Percentiles rank a stretch among this genome's conserved stretches.
phyloP scores from a whole-genome alignment of 2,329 filamentous ascomycete species.

The Claviceps digitariae region DNA sequence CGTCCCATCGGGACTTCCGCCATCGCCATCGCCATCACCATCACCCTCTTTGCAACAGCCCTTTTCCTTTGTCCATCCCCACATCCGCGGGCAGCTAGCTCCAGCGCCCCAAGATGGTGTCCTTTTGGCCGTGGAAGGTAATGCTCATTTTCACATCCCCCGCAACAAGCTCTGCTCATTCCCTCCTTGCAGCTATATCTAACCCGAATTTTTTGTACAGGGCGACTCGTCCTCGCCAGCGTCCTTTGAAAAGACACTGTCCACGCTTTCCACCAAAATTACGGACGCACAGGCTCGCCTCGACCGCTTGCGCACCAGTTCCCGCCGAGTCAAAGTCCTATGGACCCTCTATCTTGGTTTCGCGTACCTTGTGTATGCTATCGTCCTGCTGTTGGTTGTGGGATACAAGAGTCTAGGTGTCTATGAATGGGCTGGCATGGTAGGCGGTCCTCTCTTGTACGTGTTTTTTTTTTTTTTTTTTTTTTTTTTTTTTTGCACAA shows the following conservation, averaged over 20 bases:
- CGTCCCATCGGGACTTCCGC: no score
- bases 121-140: slow-evolving; percentile 12
- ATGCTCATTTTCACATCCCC: background rate
- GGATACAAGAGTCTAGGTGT: slow-evolving; percentile 67
- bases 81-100: background rate
- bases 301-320: slow-evolving; percentile 56
- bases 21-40: background rate
- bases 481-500: no score
- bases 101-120: slow-evolving; percentile 8
- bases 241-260: slow-evolving; percentile 84
- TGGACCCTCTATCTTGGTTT: slow-evolving; percentile 86
- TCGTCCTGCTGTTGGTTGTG: slow-evolving; percentile 72
- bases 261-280: slow-evolving; percentile 72
- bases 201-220: slow-evolving; percentile 29
- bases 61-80: background rate
- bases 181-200: background rate
- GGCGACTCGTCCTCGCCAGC: slow-evolving; percentile 70
- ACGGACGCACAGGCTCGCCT: slow-evolving; percentile 57
- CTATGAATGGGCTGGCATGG: slow-evolving; percentile 64
- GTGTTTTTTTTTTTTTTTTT: slow-evolving; percentile 14
- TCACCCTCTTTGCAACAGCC: background rate
- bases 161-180: background rate
- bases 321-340: slow-evolving; percentile 68
- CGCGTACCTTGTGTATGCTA: slow-evolving; percentile 73
- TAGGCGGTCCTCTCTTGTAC: slow-evolving; percentile 66